Percentiles rank a stretch among this genome's conserved stretches.
Conservation (phyloP, 148 eudicot species). For the Amaranthus palmeri region DNA sequence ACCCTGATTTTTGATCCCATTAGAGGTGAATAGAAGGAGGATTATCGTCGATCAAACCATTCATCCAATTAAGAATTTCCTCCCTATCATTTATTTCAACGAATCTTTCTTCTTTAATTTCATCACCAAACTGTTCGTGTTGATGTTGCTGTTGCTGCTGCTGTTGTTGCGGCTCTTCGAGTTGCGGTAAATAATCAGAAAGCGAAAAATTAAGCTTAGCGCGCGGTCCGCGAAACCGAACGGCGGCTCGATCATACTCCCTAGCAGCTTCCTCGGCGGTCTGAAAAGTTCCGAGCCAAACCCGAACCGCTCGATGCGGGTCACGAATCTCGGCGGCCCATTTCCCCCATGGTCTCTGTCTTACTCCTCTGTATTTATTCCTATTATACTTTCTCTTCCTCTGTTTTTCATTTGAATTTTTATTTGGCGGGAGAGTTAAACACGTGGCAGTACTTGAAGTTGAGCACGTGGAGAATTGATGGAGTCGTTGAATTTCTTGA, state of each 20-base stretch:
- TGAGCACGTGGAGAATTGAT: not conserved
- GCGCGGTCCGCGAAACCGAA: constrained; percentile 43
- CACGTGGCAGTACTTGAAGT: constrained; percentile 14
- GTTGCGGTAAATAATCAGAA: constrained; percentile 25
- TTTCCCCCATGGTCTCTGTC: constrained; percentile 68
- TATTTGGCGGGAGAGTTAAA: constrained; percentile 17
- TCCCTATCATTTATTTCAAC: constrained; percentile 19
- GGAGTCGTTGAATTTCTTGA: not conserved
- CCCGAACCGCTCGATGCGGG: constrained; percentile 38
- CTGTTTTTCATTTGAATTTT: not conserved
- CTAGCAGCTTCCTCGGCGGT: constrained; percentile 55
- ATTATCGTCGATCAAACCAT: constrained; percentile 26
- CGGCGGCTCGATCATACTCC: constrained; percentile 53
- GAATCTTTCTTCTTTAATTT: not conserved
- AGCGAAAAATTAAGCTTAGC: constrained; percentile 54
- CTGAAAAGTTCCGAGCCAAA: constrained; percentile 60
- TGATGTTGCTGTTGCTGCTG: not conserved
- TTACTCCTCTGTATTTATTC: constrained; percentile 52
- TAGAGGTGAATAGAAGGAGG: not conserved
- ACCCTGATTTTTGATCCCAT: too few species aligned
- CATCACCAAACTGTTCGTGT: not conserved
- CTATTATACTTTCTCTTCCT: constrained; percentile 22
- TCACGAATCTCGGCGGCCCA: constrained; percentile 66
- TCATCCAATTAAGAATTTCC: constrained; percentile 36
- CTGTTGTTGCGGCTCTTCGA: not conserved